Conservation (phyloP, 805 yeast genomes). For the Yarrowia sp. region DNA sequence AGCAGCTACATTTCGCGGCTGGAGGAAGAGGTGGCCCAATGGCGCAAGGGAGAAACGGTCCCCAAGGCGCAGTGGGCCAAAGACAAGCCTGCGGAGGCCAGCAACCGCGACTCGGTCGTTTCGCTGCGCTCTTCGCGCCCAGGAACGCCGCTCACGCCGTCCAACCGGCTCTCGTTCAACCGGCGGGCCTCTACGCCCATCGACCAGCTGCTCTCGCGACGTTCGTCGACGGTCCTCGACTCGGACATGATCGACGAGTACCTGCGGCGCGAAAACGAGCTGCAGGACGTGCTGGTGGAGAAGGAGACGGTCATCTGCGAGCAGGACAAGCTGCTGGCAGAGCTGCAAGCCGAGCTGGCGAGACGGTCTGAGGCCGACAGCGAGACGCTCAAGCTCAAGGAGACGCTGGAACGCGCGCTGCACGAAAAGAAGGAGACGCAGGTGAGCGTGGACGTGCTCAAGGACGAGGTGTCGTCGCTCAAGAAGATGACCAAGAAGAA, state of each 20-base stretch:
- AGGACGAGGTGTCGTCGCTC: conserved; percentile 30
- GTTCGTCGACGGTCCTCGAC: neutral
- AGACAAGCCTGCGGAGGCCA: neutral
- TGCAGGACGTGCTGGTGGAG: conserved; percentile 37
- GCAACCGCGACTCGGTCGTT: neutral
- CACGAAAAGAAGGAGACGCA: conserved; percentile 34
- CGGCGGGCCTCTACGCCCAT: conserved; percentile 11
- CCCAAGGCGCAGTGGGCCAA: conserved; percentile 35
- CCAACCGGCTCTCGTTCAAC: neutral
- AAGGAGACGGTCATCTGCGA: conserved; percentile 33
- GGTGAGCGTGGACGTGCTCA: conserved; percentile 29
- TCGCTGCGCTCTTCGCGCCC: neutral
- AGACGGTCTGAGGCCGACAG: neutral
- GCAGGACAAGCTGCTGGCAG: conserved; percentile 30
- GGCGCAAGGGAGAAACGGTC: conserved; percentile 41
- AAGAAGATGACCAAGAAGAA: conserved; percentile 9
- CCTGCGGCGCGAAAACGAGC: conserved; percentile 37
- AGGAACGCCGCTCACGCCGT: neutral
- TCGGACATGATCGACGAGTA: conserved; percentile 31
- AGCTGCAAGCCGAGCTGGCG: conserved; percentile 27
- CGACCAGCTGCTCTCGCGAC: conserved; percentile 2
- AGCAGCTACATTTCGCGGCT: conserved; percentile 42
- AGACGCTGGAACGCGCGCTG: conserved; percentile 30
- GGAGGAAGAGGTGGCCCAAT: conserved; percentile 44
- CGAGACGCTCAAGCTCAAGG: conserved; percentile 25